A percentile compares a stretch with the other conserved stretches of the same genome.
phyloP scores from a whole-genome alignment of 371 early-diverging fungal species.

The Parasitella parasitica region DNA sequence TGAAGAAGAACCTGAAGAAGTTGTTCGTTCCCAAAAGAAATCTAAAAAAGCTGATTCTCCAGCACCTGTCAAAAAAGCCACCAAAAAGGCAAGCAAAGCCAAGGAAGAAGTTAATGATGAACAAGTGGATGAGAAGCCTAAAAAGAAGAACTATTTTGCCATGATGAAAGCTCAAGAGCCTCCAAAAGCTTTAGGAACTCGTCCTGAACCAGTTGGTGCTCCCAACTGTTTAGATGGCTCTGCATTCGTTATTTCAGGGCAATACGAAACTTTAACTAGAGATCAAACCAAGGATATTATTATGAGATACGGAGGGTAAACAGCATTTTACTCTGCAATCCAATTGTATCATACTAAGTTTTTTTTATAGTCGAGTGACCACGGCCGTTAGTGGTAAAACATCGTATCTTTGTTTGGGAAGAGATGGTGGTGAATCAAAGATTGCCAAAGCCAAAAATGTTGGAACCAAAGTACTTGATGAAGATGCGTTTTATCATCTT shows the following conservation, averaged over 20 bases:
- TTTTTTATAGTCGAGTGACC: conserved; percentile 75
- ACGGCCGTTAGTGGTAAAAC: conserved; percentile 88
- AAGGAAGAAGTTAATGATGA: conserved; percentile 9
- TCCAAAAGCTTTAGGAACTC: conserved; percentile 72
- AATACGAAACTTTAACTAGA: conserved; percentile 74
- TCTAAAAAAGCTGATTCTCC: conserved; percentile 25
- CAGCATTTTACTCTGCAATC: background rate
- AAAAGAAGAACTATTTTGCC: conserved; percentile 14
- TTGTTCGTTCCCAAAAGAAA: background rate
- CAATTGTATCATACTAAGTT: background rate
- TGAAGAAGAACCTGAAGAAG: conserved; percentile 14
- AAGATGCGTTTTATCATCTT: conserved; percentile 87
- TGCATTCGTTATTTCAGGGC: conserved; percentile 95
- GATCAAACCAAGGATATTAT: conserved; percentile 82
- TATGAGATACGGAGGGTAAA: conserved; percentile 88
- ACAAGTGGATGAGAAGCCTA: conserved; percentile 2
- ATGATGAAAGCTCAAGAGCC: conserved; percentile 48
- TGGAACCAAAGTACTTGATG: conserved; percentile 78
- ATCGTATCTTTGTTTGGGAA: conserved; percentile 85
- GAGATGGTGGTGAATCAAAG: conserved; percentile 94
- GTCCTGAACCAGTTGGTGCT: conserved; percentile 76
- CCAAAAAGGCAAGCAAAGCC: background rate
- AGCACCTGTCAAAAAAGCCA: conserved; percentile 7
- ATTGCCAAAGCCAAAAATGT: conserved; percentile 79
- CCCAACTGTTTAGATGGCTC: conserved; percentile 76